Percentiles rank a stretch among this genome's conserved stretches.
These are phyloP conservation scores for Colletotrichum cordylinicola DNA, from an alignment of 2,329 filamentous ascomycete genomes.

Conservation along the genomic window DNA sequence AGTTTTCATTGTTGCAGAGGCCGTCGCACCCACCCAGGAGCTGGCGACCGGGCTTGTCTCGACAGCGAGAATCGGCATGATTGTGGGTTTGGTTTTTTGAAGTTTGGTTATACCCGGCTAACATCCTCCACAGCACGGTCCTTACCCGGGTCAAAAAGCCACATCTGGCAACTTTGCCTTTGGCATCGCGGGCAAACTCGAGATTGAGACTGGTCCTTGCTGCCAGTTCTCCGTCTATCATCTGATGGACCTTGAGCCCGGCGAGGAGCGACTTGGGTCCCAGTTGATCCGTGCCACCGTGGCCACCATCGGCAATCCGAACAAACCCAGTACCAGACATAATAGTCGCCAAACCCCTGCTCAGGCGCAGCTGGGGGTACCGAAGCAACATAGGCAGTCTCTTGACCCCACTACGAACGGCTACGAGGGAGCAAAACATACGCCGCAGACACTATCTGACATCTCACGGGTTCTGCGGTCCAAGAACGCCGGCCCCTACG, in stretches of 20 bases:
- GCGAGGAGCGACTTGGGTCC: neutral
- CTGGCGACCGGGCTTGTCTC: slow-evolving; percentile 42
- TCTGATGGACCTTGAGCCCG: neutral
- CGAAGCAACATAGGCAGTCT: neutral
- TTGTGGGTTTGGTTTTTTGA: neutral
- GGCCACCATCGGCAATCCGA: neutral
- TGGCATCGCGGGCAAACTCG: neutral
- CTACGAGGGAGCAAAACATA: neutral
- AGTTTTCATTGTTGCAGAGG: slow-evolving; percentile 53
- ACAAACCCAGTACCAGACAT: neutral
- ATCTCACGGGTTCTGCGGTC: neutral
- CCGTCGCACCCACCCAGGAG: slow-evolving; percentile 48
- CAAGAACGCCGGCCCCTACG: neutral
- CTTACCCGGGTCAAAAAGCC: neutral
- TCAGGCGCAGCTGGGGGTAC: rapidly evolving
- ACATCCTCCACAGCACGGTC: neutral
- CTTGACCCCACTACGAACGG: rapidly evolving
- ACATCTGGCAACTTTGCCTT: neutral
- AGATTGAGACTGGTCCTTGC: neutral
- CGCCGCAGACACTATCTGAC: neutral
- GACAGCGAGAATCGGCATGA: slow-evolving; percentile 33
- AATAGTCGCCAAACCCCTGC: rapidly evolving
- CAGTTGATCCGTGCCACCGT: neutral
- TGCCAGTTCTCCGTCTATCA: neutral
- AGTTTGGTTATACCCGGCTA: neutral